Conservation (phyloP, 202 grass and related monocot species). For the Sporobolus alterniflorus region DNA sequence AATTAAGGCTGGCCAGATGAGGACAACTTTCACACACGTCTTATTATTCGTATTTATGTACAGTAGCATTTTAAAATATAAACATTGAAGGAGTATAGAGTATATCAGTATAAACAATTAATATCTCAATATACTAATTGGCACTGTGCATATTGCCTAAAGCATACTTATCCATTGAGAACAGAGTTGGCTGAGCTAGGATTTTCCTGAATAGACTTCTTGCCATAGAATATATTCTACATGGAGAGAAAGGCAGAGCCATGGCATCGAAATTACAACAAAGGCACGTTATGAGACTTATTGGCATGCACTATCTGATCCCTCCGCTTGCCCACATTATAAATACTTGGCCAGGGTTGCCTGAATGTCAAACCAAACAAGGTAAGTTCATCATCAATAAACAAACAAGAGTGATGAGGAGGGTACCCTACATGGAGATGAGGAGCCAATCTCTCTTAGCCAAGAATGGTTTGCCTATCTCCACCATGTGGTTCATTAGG, state of each 20-base stretch:
- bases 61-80: neutral
- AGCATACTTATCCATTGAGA: slow-evolving; percentile 19
- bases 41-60: neutral
- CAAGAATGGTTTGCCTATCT: slow-evolving; percentile 82
- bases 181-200: slow-evolving; percentile 29
- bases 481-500: slow-evolving; percentile 36
- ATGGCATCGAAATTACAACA: slow-evolving; percentile 19
- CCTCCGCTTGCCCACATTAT: slow-evolving; percentile 23
- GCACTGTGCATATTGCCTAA: neutral
- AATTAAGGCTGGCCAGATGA: neutral
- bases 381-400: neutral
- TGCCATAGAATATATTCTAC: slow-evolving; percentile 47
- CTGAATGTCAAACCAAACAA: slow-evolving; percentile 26
- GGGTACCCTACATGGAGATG: slow-evolving; percentile 61
- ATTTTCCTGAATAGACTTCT: slow-evolving; percentile 24
- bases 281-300: neutral
- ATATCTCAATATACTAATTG: neutral
- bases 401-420: slow-evolving; percentile 13
- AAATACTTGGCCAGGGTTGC: slow-evolving; percentile 31
- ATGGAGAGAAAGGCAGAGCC: neutral
- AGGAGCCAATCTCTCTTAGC: slow-evolving; percentile 49
- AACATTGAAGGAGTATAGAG: neutral
- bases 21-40: neutral
- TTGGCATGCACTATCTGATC: slow-evolving; percentile 27
- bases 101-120: neutral